A percentile compares a stretch with the other conserved stretches of the same genome.
These are phyloP conservation scores for Suillus occidentalis DNA, from an alignment of 768 basidiomycete genomes.

Conservation along the genomic window DNA sequence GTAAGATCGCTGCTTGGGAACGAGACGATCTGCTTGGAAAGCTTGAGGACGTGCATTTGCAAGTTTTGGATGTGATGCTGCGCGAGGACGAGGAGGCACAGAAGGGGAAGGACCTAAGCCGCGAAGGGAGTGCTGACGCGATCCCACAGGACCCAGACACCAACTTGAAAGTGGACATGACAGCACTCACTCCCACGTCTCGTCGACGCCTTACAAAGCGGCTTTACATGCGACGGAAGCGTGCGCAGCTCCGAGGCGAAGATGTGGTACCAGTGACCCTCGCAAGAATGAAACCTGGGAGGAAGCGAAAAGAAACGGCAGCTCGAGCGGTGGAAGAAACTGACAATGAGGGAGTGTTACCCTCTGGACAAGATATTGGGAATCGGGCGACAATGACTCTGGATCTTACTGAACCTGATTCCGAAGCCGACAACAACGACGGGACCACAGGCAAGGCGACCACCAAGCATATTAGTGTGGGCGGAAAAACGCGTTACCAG, in stretches of 20 bases:
- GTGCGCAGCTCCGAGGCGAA: slow-evolving; percentile 49
- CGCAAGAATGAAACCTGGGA: slow-evolving; percentile 42
- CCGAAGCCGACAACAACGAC: slow-evolving; percentile 13
- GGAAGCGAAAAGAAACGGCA: slow-evolving; percentile 8
- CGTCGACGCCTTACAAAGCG: slow-evolving; percentile 61
- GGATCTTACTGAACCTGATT: slow-evolving; percentile 11
- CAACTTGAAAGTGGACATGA: slow-evolving; percentile 15
- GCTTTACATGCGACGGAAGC: slow-evolving; percentile 70
- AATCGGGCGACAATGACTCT: slow-evolving; percentile 5
- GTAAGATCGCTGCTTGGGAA: slow-evolving; percentile 19
- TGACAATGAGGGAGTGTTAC: slow-evolving; percentile 3
- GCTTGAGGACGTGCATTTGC: slow-evolving; percentile 32
- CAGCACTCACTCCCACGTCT: slow-evolving; percentile 43
- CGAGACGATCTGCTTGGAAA: slow-evolving; percentile 28
- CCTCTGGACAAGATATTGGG: slow-evolving; percentile 9
- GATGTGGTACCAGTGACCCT: slow-evolving; percentile 5
- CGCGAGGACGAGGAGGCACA: slow-evolving; percentile 28
- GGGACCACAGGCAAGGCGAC: slow-evolving; percentile 9
- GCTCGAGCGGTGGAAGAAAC: background rate
- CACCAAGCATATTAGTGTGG: slow-evolving; percentile 31
- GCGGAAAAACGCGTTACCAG: slow-evolving; percentile 38
- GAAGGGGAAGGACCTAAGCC: slow-evolving; percentile 2
- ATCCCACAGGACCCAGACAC: slow-evolving; percentile 2
- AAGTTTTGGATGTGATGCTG: slow-evolving; percentile 37
- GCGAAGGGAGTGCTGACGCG: slow-evolving; percentile 2